phyloP scores from a whole-genome alignment of 306 rosid species.

The Fragaria vesca region DNA sequence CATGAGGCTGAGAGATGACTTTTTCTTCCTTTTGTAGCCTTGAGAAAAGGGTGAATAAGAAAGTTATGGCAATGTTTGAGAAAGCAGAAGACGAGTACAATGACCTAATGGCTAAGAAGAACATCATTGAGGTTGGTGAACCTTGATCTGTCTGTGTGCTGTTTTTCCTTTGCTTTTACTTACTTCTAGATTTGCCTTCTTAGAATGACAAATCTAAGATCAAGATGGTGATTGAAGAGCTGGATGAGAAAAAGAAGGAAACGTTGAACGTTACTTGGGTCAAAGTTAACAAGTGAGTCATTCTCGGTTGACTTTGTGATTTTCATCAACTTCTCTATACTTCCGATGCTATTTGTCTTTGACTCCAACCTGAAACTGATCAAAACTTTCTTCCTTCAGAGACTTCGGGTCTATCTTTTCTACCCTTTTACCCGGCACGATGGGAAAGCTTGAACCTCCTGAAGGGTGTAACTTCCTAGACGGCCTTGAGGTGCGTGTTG shows the following conservation, averaged over 20 bases:
- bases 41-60: constrained; percentile 98
- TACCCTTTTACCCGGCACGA: constrained; percentile 88
- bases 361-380: constrained; percentile 10
- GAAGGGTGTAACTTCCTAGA: constrained; percentile 93
- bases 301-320: background rate
- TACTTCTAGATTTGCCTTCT: constrained; percentile 22
- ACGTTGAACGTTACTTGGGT: constrained; percentile 89
- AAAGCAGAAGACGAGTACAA: constrained; percentile 99
- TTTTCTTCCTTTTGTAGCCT: constrained; percentile 54
- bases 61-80: constrained; percentile 99
- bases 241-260: constrained; percentile 98
- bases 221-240: constrained; percentile 94
- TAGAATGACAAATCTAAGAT: constrained; percentile 95
- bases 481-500: constrained; percentile 97
- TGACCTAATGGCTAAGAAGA: constrained; percentile 87
- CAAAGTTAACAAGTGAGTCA: constrained; percentile 74
- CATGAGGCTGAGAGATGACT: constrained; percentile 18
- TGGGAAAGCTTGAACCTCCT: constrained; percentile 93
- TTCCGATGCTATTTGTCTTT: constrained; percentile 13
- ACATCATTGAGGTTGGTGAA: constrained; percentile 82
- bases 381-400: constrained; percentile 37
- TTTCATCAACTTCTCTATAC: constrained; percentile 10
- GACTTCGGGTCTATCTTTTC: constrained; percentile 98
- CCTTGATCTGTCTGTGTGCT: constrained; percentile 13
- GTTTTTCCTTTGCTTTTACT: constrained; percentile 29